These are phyloP conservation scores for Phaeosphaeriaceae sp. DNA, from an alignment of 2,329 filamentous ascomycete genomes.

Conservation along the genomic window DNA sequence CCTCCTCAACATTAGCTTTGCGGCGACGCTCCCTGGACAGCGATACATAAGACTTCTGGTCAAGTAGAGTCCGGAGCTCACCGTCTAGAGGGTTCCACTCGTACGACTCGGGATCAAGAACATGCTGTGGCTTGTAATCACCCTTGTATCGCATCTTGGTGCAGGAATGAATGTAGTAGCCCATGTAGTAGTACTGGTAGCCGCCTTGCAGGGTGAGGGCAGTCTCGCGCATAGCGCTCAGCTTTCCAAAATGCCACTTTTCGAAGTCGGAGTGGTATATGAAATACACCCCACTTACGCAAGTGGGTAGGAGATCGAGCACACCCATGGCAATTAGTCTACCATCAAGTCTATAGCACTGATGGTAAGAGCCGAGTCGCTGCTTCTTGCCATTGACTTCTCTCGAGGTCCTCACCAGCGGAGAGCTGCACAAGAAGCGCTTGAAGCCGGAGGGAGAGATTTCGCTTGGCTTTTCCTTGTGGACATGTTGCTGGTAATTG, in stretches of 20 bases:
- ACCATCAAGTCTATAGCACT: conserved; percentile 81
- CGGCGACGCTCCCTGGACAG: conserved; percentile 44
- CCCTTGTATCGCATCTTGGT: conserved; percentile 87
- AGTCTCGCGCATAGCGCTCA: conserved; percentile 77
- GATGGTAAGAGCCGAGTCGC: conserved; percentile 77
- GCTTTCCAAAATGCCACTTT: conserved; percentile 73
- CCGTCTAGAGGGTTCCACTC: conserved; percentile 68
- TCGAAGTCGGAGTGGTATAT: conserved; percentile 79
- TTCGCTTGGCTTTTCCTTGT: conserved; percentile 68
- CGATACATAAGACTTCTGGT: conserved; percentile 63
- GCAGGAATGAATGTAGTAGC: conserved; percentile 83
- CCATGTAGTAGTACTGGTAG: conserved; percentile 82
- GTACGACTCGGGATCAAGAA: conserved; percentile 73
- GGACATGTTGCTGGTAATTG: conserved; percentile 77
- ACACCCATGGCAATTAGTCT: conserved; percentile 78
- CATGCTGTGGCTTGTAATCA: conserved; percentile 75
- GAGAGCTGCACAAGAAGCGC: conserved; percentile 76
- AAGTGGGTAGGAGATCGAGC: conserved; percentile 76
- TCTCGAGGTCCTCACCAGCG: conserved; percentile 59
- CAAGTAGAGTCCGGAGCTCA: conserved; percentile 58
- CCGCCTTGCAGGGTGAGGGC: conserved; percentile 71
- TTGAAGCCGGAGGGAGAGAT: conserved; percentile 70
- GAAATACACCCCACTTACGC: conserved; percentile 84
- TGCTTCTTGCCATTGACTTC: conserved; percentile 58
- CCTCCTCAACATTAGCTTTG: conserved; percentile 14